These are phyloP conservation scores for Discostella stelligeroides DNA, from an alignment of 108 stramenopile genomes.

Conservation along the genomic window DNA sequence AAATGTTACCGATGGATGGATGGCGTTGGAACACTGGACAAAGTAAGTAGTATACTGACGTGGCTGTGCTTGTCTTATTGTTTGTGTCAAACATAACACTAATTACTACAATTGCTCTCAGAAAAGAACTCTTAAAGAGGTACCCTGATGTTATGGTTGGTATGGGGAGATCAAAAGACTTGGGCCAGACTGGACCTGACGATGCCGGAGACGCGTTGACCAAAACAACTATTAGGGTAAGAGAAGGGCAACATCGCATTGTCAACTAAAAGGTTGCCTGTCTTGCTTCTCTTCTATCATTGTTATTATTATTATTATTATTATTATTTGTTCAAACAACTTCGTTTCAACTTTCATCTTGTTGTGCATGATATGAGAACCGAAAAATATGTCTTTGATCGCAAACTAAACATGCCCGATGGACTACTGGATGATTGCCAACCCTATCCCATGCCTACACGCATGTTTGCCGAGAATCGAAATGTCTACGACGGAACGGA, in stretches of 20 bases:
- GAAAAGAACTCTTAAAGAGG: constrained; percentile 38
- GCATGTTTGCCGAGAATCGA: constrained; percentile 28
- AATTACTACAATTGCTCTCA: not conserved
- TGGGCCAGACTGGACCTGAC: constrained; percentile 51
- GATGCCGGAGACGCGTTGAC: constrained; percentile 32
- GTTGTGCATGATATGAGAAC: constrained; percentile 23
- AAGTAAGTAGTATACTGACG: constrained; percentile 17
- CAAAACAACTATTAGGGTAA: constrained; percentile 37
- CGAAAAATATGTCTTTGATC: constrained; percentile 42
- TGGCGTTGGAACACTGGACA: constrained; percentile 44
- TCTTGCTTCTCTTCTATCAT: no score
- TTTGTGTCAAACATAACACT: no score
- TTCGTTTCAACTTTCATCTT: no score
- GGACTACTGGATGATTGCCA: constrained; percentile 34
- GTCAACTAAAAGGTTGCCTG: no score
- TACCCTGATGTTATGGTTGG: constrained; percentile 45
- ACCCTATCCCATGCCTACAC: constrained; percentile 44
- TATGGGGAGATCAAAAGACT: constrained; percentile 35
- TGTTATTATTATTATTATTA: no score
- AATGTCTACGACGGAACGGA: constrained; percentile 3
- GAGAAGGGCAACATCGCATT: not conserved
- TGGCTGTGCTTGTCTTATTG: not conserved
- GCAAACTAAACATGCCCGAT: constrained; percentile 39
- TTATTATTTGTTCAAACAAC: not conserved
- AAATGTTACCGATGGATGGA: constrained; percentile 44